phyloP scores from a whole-genome alignment of 192 early-diverging fungal genomes.

The Coemansia sp. region DNA sequence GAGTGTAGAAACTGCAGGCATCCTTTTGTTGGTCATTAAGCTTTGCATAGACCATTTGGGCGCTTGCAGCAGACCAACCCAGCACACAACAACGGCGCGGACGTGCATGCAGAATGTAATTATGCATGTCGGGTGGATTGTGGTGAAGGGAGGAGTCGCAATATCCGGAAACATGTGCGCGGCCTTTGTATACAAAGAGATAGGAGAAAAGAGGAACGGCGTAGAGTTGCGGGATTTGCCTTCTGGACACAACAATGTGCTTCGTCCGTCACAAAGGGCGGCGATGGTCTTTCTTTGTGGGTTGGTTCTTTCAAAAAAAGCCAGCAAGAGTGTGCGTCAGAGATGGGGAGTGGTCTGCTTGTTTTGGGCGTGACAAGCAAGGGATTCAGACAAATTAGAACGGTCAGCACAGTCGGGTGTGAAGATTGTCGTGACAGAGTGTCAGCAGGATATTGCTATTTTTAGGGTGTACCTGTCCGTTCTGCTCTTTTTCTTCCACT shows the following conservation, averaged over 20 bases:
- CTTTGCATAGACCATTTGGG: background rate
- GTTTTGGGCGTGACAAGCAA: constrained; percentile 9
- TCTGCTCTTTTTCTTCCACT: background rate
- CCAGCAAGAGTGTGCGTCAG: background rate
- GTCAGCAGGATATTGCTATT: constrained; percentile 1
- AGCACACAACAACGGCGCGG: background rate
- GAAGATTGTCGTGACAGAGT: background rate
- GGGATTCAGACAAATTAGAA: background rate
- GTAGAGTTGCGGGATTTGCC: background rate
- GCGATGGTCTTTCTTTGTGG: background rate
- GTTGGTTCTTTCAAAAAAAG: background rate
- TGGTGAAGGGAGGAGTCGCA: background rate
- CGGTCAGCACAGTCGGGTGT: background rate
- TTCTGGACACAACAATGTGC: background rate
- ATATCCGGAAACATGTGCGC: constrained; percentile 1
- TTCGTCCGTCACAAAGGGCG: background rate
- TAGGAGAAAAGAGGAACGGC: background rate
- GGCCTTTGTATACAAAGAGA: constrained; percentile 6
- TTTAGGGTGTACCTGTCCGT: background rate
- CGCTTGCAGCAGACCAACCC: background rate
- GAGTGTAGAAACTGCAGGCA: background rate
- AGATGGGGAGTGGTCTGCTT: background rate
- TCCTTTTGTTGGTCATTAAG: background rate
- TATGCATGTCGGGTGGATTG: background rate
- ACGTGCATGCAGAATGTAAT: background rate